Conservation (phyloP, 2,329 filamentous ascomycete species). For the Pyrenophora graminea region DNA sequence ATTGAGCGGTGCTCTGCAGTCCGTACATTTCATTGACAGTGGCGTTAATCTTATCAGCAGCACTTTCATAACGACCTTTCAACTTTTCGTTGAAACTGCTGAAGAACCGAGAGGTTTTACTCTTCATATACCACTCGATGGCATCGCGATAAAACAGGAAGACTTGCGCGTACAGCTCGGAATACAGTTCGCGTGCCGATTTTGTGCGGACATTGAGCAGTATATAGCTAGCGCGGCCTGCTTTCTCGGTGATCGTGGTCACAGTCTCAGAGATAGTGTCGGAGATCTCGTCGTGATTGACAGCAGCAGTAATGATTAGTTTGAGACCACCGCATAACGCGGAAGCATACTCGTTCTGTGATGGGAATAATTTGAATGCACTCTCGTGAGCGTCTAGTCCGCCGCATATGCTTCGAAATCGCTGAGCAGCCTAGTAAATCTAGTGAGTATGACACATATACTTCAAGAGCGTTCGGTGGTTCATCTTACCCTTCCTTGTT, state of each 20-base stretch:
- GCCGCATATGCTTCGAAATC: conserved; percentile 8
- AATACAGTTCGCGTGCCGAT: conserved; percentile 6
- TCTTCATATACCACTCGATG: conserved; percentile 17
- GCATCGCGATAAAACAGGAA: conserved; percentile 14
- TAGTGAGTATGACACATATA: not conserved
- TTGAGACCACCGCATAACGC: conserved; percentile 10
- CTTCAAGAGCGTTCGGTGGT: not conserved
- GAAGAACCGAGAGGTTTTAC: conserved; percentile 14
- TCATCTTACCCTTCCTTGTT: conserved; percentile 7
- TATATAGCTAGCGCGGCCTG: conserved; percentile 1
- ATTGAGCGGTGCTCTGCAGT: not conserved
- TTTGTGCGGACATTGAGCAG: conserved; percentile 4
- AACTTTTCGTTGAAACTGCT: conserved; percentile 18
- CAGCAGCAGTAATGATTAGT: conserved; percentile 6
- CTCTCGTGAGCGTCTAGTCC: conserved; percentile 11
- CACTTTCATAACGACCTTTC: conserved; percentile 6
- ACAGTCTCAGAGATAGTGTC: conserved; percentile 3
- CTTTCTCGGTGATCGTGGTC: conserved; percentile 10
- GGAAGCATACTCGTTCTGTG: conserved; percentile 13
- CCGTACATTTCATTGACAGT: conserved; percentile 9
- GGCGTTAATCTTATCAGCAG: conserved; percentile 7
- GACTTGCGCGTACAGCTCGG: conserved; percentile 12
- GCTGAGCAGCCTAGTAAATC: not conserved
- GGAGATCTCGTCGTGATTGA: conserved; percentile 12
- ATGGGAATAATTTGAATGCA: conserved; percentile 10